These are phyloP conservation scores for Fusarium veterinarium DNA, from an alignment of 2,329 filamentous ascomycete genomes.

Conservation along the genomic window DNA sequence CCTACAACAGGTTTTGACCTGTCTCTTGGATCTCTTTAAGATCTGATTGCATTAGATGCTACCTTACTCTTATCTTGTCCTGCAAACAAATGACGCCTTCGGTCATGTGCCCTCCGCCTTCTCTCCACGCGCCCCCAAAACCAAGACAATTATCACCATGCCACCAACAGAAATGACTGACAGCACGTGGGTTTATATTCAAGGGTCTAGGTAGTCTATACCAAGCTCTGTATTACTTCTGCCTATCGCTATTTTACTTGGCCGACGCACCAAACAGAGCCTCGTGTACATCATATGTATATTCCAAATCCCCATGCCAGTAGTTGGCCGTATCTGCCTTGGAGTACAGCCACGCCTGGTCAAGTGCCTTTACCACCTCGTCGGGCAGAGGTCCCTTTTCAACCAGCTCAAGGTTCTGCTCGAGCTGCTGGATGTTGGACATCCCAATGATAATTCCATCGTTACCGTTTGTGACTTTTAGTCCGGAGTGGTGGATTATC, in stretches of 20 bases:
- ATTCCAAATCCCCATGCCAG: slow-evolving; percentile 71
- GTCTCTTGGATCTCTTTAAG: slow-evolving; percentile 8
- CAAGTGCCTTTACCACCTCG: slow-evolving; percentile 78
- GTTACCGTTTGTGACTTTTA: slow-evolving; percentile 63
- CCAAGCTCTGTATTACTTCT: slow-evolving; percentile 6
- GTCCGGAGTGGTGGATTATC: slow-evolving; percentile 75
- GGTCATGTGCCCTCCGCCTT: slow-evolving; percentile 38
- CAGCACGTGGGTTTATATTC: slow-evolving; percentile 11
- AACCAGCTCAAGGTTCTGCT: slow-evolving; percentile 66
- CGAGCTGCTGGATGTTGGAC: slow-evolving; percentile 67
- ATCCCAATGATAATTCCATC: slow-evolving; percentile 72
- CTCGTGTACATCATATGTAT: slow-evolving; percentile 73
- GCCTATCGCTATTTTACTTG: slow-evolving; percentile 49
- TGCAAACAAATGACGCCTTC: slow-evolving; percentile 30
- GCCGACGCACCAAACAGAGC: slow-evolving; percentile 64
- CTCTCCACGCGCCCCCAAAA: slow-evolving; percentile 31
- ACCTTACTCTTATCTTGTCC: slow-evolving; percentile 14
- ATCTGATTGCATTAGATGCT: slow-evolving; percentile 28
- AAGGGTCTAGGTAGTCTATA: neutral
- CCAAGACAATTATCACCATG: slow-evolving; percentile 29
- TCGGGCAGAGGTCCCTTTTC: slow-evolving; percentile 80
- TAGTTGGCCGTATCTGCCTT: slow-evolving; percentile 68
- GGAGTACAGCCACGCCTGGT: slow-evolving; percentile 80
- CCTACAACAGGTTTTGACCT: slow-evolving; percentile 13
- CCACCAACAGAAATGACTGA: slow-evolving; percentile 11